Evolutionary conservation across 495 filamentous ascomycete genomes (phyloP).

Genomic region (Aspergillus saccharolyticus): DNA sequence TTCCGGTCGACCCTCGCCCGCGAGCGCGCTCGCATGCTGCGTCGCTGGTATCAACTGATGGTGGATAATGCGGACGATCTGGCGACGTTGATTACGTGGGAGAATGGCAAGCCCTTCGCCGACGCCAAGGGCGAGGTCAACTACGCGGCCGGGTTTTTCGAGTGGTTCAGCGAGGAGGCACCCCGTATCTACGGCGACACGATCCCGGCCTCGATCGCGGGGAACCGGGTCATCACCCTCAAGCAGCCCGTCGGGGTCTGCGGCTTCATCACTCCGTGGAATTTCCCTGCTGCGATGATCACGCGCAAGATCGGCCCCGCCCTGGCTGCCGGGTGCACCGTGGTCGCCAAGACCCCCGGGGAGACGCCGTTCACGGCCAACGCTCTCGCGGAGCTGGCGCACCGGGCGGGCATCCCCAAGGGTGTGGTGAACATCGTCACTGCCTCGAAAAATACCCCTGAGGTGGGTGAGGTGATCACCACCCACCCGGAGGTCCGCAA

Average conservation of each 20-base stretch:
- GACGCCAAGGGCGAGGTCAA: constrained; percentile 69
- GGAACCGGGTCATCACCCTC: constrained; percentile 71
- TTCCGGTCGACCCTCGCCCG: constrained; percentile 74
- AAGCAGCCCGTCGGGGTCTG: constrained; percentile 92
- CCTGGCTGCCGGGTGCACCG: constrained; percentile 77
- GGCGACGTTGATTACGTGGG: constrained; percentile 81
- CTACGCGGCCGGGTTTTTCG: constrained; percentile 69
- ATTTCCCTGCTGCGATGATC: constrained; percentile 92
- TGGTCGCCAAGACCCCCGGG: constrained; percentile 76
- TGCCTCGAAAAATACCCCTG: constrained; percentile 62
- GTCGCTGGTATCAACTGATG: constrained; percentile 88
- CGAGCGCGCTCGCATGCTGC: constrained; percentile 74
- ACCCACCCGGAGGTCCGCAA: constrained; percentile 69
- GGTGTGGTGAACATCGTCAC: constrained; percentile 84
- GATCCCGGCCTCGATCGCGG: constrained; percentile 63
- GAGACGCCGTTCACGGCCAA: constrained; percentile 84
- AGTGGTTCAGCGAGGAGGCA: constrained; percentile 77
- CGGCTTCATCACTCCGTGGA: constrained; percentile 94
- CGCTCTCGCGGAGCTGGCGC: constrained; percentile 75
- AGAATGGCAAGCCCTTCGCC: constrained; percentile 69
- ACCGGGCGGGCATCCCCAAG: constrained; percentile 76
- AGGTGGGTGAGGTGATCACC: constrained; percentile 69
- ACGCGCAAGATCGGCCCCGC: constrained; percentile 84
- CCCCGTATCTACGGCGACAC: constrained; percentile 66
- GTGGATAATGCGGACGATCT: constrained; percentile 83